phyloP scores from a whole-genome alignment of 495 filamentous ascomycete genomes.

The Talaromyces adpressus region DNA sequence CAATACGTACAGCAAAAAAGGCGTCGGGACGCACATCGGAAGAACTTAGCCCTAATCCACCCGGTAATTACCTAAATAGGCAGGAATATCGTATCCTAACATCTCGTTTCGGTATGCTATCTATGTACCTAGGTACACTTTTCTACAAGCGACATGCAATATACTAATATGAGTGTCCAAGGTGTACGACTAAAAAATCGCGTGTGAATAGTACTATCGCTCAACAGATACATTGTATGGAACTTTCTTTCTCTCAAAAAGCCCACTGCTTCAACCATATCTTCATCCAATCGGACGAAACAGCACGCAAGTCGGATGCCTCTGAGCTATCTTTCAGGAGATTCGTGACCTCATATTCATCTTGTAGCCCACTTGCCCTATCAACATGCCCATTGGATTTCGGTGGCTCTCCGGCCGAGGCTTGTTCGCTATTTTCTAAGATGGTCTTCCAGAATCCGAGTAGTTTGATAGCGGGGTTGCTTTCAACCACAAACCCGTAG shows the following conservation, averaged over 20 bases:
- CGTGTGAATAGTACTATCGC: neutral
- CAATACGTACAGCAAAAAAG: neutral
- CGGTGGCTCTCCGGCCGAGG: neutral
- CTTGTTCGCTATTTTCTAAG: neutral
- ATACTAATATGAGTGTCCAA: too few relatives aligned
- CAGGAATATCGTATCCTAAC: neutral
- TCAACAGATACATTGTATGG: neutral
- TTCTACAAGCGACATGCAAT: too few relatives aligned
- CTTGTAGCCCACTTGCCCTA: neutral
- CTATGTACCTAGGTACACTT: neutral
- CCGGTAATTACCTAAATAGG: constrained; percentile 2
- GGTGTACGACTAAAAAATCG: neutral
- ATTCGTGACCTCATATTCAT: neutral
- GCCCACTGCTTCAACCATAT: constrained; percentile 7
- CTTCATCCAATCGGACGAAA: constrained; percentile 6
- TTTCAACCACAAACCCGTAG: neutral
- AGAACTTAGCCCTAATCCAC: neutral
- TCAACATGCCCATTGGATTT: neutral
- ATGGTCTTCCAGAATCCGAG: constrained; percentile 1
- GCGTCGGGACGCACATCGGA: neutral
- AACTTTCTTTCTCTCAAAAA: neutral
- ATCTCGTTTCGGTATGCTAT: neutral
- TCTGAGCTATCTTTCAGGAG: constrained; percentile 6
- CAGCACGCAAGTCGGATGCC: neutral
- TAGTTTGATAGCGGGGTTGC: constrained; percentile 1